Percentiles rank a stretch among this genome's conserved stretches.
Conservation (phyloP, 768 basidiomycete species). For the Termitomyces titanicus region DNA sequence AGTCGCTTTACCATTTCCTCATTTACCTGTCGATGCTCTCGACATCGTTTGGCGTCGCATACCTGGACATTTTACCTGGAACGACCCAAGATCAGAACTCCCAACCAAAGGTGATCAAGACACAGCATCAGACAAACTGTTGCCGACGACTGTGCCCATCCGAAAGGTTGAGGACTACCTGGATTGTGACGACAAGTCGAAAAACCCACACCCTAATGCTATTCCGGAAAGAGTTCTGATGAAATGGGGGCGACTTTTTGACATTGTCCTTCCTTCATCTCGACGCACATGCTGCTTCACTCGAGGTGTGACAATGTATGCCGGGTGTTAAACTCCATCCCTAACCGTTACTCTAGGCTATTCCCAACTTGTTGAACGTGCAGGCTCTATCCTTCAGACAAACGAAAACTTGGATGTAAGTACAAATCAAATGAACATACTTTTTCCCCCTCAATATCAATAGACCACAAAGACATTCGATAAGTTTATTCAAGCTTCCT, state of each 20-base stretch:
- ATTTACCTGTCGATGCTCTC: conserved; percentile 13
- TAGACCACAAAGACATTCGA: conserved; percentile 64
- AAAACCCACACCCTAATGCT: conserved; percentile 21
- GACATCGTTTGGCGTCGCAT: conserved; percentile 46
- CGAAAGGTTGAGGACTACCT: conserved; percentile 36
- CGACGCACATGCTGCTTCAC: conserved; percentile 77
- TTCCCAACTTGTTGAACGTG: conserved; percentile 70
- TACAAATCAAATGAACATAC: neutral
- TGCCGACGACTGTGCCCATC: neutral
- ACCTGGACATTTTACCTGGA: conserved; percentile 42
- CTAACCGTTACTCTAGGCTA: conserved; percentile 45
- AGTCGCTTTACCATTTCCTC: conserved; percentile 34
- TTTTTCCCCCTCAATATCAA: neutral
- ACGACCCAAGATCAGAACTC: conserved; percentile 30
- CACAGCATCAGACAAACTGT: neutral
- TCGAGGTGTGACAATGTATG: conserved; percentile 43
- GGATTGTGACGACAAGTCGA: conserved; percentile 23
- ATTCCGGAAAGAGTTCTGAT: conserved; percentile 60
- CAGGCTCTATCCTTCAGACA: conserved; percentile 75
- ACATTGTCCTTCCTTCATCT: conserved; percentile 67
- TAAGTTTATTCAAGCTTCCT: conserved; percentile 45
- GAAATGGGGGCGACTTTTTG: conserved; percentile 80
- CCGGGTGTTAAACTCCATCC: neutral
- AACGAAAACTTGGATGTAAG: conserved; percentile 63
- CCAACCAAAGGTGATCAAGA: neutral